Conservation (phyloP, 345 rosid species). For the Populus ilicifolia region DNA sequence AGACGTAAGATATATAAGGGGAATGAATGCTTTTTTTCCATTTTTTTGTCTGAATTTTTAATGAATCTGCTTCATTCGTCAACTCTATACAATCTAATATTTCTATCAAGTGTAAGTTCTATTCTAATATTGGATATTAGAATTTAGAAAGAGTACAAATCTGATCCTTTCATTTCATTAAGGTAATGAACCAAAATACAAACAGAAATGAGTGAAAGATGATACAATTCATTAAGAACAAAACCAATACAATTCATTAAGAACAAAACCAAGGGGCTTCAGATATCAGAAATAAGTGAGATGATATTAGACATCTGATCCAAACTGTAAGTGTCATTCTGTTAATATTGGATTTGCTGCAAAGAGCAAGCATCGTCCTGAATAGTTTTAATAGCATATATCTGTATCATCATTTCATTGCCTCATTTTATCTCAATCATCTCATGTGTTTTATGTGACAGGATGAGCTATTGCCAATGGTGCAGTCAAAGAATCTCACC, state of each 20-base stretch:
- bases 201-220: too few species aligned
- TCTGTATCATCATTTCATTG: neutral
- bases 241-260: neutral
- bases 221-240: neutral
- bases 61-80: too few species aligned
- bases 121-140: too few species aligned
- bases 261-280: neutral
- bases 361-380: neutral
- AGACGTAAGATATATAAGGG: too few species aligned
- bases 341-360: neutral
- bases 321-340: neutral
- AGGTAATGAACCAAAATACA: neutral
- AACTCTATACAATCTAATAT: too few species aligned
- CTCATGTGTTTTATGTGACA: conserved; percentile 31
- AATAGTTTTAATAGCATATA: neutral
- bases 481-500: conserved; percentile 58
- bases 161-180: neutral
- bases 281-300: neutral
- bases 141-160: neutral
- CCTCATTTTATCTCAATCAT: neutral
- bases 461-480: conserved; percentile 85
- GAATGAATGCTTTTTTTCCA: too few species aligned
- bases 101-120: too few species aligned
- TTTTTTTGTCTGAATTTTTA: too few species aligned
- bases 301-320: neutral